Evolutionary conservation across 352 stramenopile species (phyloP).

Genomic region (Nothophytophthora sp.): DNA sequence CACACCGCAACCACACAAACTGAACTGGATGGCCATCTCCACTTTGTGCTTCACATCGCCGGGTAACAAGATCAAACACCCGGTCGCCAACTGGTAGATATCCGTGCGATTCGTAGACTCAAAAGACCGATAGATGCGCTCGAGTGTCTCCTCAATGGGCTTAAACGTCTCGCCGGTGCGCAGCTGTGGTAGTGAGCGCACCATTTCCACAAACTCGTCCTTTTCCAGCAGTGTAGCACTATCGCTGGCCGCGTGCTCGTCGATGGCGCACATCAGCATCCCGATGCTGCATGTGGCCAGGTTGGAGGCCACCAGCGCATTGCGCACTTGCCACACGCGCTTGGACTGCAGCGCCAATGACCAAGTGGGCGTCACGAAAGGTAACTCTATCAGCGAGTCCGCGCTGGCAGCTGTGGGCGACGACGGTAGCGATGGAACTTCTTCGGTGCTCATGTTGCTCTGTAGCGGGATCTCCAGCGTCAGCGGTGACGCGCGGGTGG

Average conservation of each 20-base stretch:
- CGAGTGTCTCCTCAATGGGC: slow-evolving; percentile 62
- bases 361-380: slow-evolving; percentile 56
- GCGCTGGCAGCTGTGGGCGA: slow-evolving; percentile 45
- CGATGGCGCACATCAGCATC: slow-evolving; percentile 34
- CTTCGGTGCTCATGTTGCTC: slow-evolving; percentile 51
- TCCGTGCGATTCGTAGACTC: slow-evolving; percentile 52
- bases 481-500: too few species aligned
- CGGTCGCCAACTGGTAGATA: slow-evolving; percentile 65
- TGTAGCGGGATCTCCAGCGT: slow-evolving; percentile 42
- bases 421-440: slow-evolving; percentile 53
- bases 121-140: slow-evolving; percentile 70
- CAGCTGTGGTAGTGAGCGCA: slow-evolving; percentile 55
- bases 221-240: slow-evolving; percentile 30
- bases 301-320: slow-evolving; percentile 71
- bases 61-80: slow-evolving; percentile 51
- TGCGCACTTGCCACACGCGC: slow-evolving; percentile 62
- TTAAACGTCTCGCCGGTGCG: slow-evolving; percentile 61
- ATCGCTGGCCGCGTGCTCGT: slow-evolving; percentile 25
- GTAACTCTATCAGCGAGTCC: slow-evolving; percentile 53
- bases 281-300: slow-evolving; percentile 46
- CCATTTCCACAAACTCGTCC: slow-evolving; percentile 62
- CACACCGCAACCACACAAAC: slow-evolving; percentile 40
- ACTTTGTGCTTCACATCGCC: slow-evolving; percentile 61
- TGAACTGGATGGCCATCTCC: slow-evolving; percentile 56
- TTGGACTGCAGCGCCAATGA: slow-evolving; percentile 73